Base-by-base conservation (phyloP, 345 rosid species). In the Laguncularia racemosa region DNA sequence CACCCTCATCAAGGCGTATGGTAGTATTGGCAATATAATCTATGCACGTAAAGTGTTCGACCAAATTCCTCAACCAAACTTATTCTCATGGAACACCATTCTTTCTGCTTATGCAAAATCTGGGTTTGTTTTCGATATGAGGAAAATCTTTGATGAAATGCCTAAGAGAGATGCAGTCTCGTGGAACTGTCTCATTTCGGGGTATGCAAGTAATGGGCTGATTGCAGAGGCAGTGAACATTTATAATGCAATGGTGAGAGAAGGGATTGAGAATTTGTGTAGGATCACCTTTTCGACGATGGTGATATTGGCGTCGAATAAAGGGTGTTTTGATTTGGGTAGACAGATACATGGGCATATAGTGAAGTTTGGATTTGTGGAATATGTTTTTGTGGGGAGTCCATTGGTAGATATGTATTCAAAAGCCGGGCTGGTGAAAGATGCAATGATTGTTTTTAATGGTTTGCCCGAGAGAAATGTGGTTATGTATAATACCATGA, bases 361-460 rank as follows among this genome's bases (percentile, higher is more conserved):
- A 55, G 67, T 74, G 61, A 86, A 76, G 68, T 73, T 82, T 44
- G 98, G 97, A 60, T 86, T 83, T 69, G 75, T 64, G 56, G 75
- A 68, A 12, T 74, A 76, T 73, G 75, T 73, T 62, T 76, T 74
- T 46, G 89, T 89, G 50, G 83, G 88, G 33, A 83, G 95, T 60
- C 79, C 95, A 55, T 60, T 89, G 83, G 61, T 86, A 55, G 91
- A 86, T 76, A 83, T 89, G 97, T 89, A 89, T 71, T 78, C 93
- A 4, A 86, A 89, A 74, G 44, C 60, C 51, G 88, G 93, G 54
- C 46, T 71, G 11, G 64, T 92, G 60, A 64, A 51, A 61, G 85
- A 84, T 59, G 95, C 97, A 2, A 80, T 77, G 62, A 59, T 20
- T 61, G 83, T 75, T 64, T 89, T 92, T 56, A 64, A 81, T 57